Conservation (phyloP, 2,329 filamentous ascomycete species). For the Rhynchosporium graminicola region DNA sequence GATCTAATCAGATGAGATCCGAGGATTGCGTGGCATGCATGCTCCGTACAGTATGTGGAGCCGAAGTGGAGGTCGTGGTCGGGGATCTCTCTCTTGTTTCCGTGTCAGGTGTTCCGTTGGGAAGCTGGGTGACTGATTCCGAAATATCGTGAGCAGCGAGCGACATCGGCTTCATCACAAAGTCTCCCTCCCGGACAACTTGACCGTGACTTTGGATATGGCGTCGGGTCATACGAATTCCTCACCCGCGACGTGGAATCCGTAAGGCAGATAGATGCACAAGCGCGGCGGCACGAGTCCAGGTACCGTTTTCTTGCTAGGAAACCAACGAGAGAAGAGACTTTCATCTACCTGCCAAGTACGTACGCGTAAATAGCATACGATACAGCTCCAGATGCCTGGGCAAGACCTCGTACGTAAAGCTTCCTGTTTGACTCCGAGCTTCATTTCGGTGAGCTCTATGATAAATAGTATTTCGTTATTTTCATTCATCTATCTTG, state of each 20-base stretch:
- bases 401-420: neutral
- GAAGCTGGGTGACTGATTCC: too few species aligned
- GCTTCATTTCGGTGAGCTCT: neutral
- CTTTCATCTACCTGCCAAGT: neutral
- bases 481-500: neutral
- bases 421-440: neutral
- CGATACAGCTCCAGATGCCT: constrained; percentile 5
- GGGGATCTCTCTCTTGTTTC: neutral
- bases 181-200: neutral
- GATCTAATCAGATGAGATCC: constrained; percentile 14
- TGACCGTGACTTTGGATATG: neutral
- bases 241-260: neutral
- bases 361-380: constrained; percentile 10
- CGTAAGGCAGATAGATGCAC: neutral
- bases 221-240: neutral
- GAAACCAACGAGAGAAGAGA: neutral
- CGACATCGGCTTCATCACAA: neutral
- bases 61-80: neutral
- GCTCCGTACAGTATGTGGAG: neutral
- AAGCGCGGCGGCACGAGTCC: too few species aligned
- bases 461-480: neutral
- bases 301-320: neutral
- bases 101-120: too few species aligned
- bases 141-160: neutral
- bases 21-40: neutral